Conservation (phyloP, 495 filamentous ascomycete genomes). For the Penicillium roqueforti region DNA sequence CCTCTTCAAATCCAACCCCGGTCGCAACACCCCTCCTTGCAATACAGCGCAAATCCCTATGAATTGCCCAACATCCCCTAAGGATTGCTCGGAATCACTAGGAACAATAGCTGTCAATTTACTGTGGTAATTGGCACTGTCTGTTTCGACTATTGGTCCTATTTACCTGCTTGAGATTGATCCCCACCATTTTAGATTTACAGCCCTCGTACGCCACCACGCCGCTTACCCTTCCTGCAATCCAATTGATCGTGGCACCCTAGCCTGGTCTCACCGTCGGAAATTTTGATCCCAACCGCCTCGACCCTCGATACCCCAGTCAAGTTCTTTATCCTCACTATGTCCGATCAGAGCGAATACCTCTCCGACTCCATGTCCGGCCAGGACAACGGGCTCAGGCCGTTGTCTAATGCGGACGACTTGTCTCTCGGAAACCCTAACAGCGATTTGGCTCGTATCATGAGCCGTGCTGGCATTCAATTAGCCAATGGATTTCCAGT, state of each 20-base stretch:
- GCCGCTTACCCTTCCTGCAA: slow-evolving; percentile 14
- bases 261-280: neutral
- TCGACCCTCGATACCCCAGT: neutral
- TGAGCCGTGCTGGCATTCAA: slow-evolving; percentile 29
- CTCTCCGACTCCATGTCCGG: slow-evolving; percentile 28
- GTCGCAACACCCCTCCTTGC: slow-evolving; percentile 20
- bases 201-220: slow-evolving; percentile 21
- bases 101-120: neutral
- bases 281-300: neutral
- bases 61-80: neutral
- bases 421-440: slow-evolving; percentile 28
- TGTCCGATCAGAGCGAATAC: slow-evolving; percentile 30
- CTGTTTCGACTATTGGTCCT: neutral
- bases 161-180: slow-evolving; percentile 20
- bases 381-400: slow-evolving; percentile 29
- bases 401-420: slow-evolving; percentile 33
- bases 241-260: slow-evolving; percentile 8
- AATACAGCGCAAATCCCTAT: slow-evolving; percentile 19
- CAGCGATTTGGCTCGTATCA: slow-evolving; percentile 33
- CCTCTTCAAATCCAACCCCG: neutral
- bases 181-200: slow-evolving; percentile 28
- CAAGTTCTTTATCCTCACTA: slow-evolving; percentile 1
- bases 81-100: neutral
- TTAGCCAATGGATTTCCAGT: slow-evolving; percentile 36
- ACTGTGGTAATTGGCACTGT: neutral